phyloP scores from a whole-genome alignment of 306 rosid genomes.

The Vigna mungo region DNA sequence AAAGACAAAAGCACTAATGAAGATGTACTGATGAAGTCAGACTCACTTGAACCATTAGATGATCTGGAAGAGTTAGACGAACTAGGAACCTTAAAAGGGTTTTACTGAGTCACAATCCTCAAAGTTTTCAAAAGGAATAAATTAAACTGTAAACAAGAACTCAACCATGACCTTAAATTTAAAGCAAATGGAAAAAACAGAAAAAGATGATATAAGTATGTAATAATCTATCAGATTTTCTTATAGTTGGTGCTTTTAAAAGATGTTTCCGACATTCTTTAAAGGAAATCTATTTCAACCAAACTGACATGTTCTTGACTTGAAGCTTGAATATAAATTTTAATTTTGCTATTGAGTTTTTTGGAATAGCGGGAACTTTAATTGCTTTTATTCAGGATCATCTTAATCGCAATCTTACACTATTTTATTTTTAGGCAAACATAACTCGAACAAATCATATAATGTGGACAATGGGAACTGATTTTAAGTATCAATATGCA shows the following conservation, averaged over 20 bases:
- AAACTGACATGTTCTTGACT: conserved; percentile 26
- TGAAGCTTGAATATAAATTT: conserved; percentile 37
- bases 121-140: too few relatives aligned
- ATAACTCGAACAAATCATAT: conserved; percentile 93
- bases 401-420: conserved; percentile 24
- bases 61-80: too few relatives aligned
- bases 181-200: too few relatives aligned
- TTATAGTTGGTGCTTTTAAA: conserved; percentile 16
- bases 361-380: conserved; percentile 20
- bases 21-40: too few relatives aligned
- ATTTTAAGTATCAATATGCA: conserved; percentile 95
- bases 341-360: conserved; percentile 3
- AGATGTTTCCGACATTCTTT: conserved; percentile 22
- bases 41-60: too few relatives aligned
- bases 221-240: conserved; percentile 13
- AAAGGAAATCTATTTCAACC: conserved; percentile 26
- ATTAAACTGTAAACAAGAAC: too few relatives aligned
- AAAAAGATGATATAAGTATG: neutral
- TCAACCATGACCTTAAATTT: too few relatives aligned
- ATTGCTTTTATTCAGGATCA: conserved; percentile 32
- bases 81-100: too few relatives aligned
- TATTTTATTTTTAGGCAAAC: conserved; percentile 75
- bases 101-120: too few relatives aligned
- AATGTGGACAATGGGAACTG: conserved; percentile 99
- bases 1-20: too few relatives aligned